Conservation (phyloP, 345 rosid species). For the Euphorbia lathyris region DNA sequence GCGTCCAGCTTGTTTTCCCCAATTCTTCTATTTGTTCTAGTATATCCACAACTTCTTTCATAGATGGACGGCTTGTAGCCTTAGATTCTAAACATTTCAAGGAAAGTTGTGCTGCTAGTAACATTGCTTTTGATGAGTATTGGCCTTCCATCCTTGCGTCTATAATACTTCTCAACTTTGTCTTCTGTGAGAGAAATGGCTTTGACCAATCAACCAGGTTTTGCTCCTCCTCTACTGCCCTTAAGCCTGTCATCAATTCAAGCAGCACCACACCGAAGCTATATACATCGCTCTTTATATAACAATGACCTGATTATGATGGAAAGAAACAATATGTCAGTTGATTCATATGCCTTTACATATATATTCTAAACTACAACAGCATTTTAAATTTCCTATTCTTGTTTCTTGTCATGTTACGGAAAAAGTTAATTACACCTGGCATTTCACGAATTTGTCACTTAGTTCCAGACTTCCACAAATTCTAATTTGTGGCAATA, state of each 20-base stretch:
- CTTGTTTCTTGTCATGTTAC: too few relatives aligned
- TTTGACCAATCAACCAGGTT: conserved; percentile 54
- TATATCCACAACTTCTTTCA: conserved; percentile 52
- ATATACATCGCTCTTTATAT: conserved; percentile 68
- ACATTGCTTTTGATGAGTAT: too few relatives aligned
- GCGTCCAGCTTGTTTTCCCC: conserved; percentile 17
- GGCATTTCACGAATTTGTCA: too few relatives aligned
- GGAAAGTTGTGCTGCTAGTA: too few relatives aligned
- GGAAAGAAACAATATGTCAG: neutral
- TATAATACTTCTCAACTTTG: conserved; percentile 37
- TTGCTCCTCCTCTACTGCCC: conserved; percentile 47
- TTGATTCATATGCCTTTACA: too few relatives aligned
- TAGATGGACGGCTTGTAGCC: conserved; percentile 40
- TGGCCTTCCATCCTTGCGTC: conserved; percentile 22
- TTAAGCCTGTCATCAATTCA: conserved; percentile 51
- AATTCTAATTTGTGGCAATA: too few relatives aligned
- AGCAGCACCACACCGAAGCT: conserved; percentile 68
- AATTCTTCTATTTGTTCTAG: conserved; percentile 48
- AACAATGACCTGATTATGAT: conserved; percentile 45
- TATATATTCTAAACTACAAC: neutral
- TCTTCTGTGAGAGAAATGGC: conserved; percentile 39
- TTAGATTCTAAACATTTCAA: too few relatives aligned
- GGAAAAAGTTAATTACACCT: too few relatives aligned
- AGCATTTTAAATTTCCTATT: neutral
- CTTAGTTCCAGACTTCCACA: too few relatives aligned